Evolutionary conservation across 345 rosid species (phyloP), one percentile per base, ranked within the genome.

Genomic region (Pseudoturritis turrita): DNA sequence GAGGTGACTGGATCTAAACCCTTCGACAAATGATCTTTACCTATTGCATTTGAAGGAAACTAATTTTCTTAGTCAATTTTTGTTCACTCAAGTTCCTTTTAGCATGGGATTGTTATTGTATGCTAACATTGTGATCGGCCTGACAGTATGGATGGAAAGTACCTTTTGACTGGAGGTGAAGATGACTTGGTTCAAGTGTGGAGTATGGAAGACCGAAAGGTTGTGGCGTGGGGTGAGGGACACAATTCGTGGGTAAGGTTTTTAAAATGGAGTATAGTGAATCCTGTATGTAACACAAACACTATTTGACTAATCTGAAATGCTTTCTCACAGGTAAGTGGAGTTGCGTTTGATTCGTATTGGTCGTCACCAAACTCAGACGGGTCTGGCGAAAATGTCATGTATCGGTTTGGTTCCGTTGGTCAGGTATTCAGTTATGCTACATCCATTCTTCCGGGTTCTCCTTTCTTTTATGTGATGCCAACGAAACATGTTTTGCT

Each of bases 211-310:
- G 99, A 92, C 70, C 85, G 97, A 29, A 96, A 96, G 78, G 96
- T 96, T 56, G 99, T 96, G 71, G 99, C 98, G 3, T 92, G 98
- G 98, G 98, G 99, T 37, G 99, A 92, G 79, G 99, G 99, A 52
- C 99, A 96, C 78, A 96, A 89, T 71, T 96, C 99, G 8, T 96
- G 99, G 99, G 99, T 96, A 83, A 76, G 89, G 66, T 80, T 79
- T 17, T 72, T 45, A 49, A 46, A 15, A 12, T 46, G 4, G 21
- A 47, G 31, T 26, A 36, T 26, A 35, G 14, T 46, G 47, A 70
- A 12, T 59, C 40, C 10, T 47, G 9, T 45, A 33, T 69, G 45
- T 4, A 57, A 46, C 23, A 17, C 5, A 43, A 17, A 37, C 35
- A 43, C 25, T 71, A 46, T 72, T 75, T 44, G 44, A 53, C 64